Evolutionary conservation across 805 yeast genomes (phyloP), one percentile per base, ranked within the genome.

Genomic region (Starmerella stigmatis): DNA sequence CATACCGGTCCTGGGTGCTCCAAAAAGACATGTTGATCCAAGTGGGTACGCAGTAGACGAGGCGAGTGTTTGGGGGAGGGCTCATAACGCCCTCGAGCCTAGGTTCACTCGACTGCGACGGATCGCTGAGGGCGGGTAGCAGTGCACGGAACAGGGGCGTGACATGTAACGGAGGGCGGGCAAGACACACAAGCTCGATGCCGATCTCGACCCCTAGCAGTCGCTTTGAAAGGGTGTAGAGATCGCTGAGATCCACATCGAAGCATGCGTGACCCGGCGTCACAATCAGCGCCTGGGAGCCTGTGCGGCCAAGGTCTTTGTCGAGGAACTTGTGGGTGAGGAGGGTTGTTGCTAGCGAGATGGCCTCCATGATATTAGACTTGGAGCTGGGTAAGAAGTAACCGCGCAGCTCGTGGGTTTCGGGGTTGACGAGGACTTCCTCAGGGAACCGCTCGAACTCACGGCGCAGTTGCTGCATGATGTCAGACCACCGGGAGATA

Each of bases 11-110:
- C 2, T 71, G 61, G 41, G 81, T 84, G 44, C 74, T 76, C 83
- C 94, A 92, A 58, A 82, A 92, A 0, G 95, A 86, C 12, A 88
- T 81, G 60, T 94, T 96, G 56, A 92, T 75, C 96, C 98, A 92
- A 39, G 83, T 81, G 1, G 99, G 98, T 10, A 86, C 81, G 17
- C 44, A 43, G 26, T 38, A 60, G 12, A 48, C 52, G 20, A 50
- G 44, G 21, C 54, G 36, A n/a, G 44, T 30, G 12, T 25, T 17
- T 9, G 46, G 31, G 15, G 46, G 46, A 16, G 28, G 22, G 27
- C 17, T 5, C 33, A 22, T 5, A 27, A 19, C 16, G 19, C 25
- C 23, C 4, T 41, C 37, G 6, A 25, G 16, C 15, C 94, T 81
- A 58, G 83, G 83, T 32, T 59, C 48, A 11, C 10, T 48, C 2